Evolutionary conservation across 2,329 filamentous ascomycete species (phyloP), one percentile per base, ranked within the genome.

Genomic region (Colletotrichum scovillei): DNA sequence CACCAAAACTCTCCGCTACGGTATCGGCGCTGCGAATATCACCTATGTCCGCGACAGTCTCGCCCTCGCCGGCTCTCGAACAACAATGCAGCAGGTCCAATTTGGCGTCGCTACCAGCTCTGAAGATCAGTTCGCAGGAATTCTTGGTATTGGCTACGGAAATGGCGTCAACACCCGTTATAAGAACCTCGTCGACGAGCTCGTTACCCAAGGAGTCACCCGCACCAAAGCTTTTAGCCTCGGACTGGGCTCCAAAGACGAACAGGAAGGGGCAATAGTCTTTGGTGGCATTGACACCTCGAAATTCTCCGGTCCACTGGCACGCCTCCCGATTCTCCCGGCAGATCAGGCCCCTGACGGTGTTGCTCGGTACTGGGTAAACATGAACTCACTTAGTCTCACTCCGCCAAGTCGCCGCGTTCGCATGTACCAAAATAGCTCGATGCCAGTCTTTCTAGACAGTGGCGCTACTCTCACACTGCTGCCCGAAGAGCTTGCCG

Each of bases 61-160:
- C 62, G 76, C 79, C 11, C 82, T 89, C 26, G 79, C 82, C 7
- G 82, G 83, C 57, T 83, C 82, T 46, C 32, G 28, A 24, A 74
- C 81, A 11, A 77, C 84, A 2, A 84, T 85, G 11, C 80, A 91
- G 19, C 79, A 83, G n/a, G 86, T 92, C 65, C 89, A 92, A 77
- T 92, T 94, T 74, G 92, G 92, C 74, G 88, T 93, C 49, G 92
- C 91, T n/a, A 88, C 86, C 52, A 77, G 79, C 14, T 85, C 84
- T 6, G 73, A 80, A 16, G 84, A 88, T 73, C 84, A 88, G 74
- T 88, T 87, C 71, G 83, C 87, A 0, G 88, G 88, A 49, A 94
- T 97, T 59, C 82, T 97, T 24, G 94, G 94, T 26, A 92, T 97
- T 69, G 94, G 94, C 28, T 94, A 94, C 79, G 86, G 90, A 3